These are phyloP conservation scores for Breynia disticha DNA, from an alignment of 441 rosid genomes.

Conservation along the genomic window DNA sequence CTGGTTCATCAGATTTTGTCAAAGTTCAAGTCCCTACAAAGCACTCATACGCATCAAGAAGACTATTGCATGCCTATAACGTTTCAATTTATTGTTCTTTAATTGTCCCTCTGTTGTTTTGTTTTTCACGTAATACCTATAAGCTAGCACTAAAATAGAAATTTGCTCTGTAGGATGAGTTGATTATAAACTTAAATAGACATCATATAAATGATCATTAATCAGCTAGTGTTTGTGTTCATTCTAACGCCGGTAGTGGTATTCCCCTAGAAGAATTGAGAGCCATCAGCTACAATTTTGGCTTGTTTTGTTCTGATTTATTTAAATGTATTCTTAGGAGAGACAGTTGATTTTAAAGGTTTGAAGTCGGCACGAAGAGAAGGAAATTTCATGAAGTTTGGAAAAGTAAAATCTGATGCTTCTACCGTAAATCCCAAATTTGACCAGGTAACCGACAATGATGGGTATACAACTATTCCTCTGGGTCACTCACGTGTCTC, in stretches of 20 bases:
- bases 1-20: too few relatives aligned
- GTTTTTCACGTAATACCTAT: conserved; percentile 2
- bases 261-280: neutral
- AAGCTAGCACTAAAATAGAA: neutral
- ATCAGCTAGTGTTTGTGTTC: conserved; percentile 13
- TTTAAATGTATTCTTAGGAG: conserved; percentile 31
- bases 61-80: too few relatives aligned
- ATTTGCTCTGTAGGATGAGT: conserved; percentile 25
- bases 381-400: conserved; percentile 47
- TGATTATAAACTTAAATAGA: conserved; percentile 20
- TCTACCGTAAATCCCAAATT: conserved; percentile 29
- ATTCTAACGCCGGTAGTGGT: conserved; percentile 1
- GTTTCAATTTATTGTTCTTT: neutral
- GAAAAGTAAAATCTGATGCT: conserved; percentile 44
- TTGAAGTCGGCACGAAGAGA: conserved; percentile 45
- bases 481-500: conserved; percentile 29
- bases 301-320: neutral
- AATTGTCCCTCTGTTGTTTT: conserved; percentile 3
- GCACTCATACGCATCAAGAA: too few relatives aligned
- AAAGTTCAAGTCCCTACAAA: too few relatives aligned
- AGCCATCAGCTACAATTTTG: too few relatives aligned
- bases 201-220: conserved; percentile 22
- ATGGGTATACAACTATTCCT: conserved; percentile 28
- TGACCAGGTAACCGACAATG: conserved; percentile 25
- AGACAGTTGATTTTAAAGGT: conserved; percentile 32